phyloP scores from a whole-genome alignment of 148 eudicot genomes.

The Arctostaphylos glauca region DNA sequence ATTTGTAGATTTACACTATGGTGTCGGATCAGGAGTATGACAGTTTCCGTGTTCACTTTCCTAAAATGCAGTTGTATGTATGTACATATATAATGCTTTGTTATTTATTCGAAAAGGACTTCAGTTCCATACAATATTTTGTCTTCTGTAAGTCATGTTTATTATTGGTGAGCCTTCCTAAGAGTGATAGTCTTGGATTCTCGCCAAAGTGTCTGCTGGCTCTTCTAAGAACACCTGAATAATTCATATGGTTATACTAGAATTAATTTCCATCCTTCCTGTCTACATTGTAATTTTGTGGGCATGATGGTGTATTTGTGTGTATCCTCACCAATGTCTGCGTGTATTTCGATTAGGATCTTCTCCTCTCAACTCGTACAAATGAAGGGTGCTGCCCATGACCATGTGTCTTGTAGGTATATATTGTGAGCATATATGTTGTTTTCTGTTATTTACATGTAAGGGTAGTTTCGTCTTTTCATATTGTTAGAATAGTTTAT shows the following conservation, averaged over 20 bases:
- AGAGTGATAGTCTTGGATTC: background rate
- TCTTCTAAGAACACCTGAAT: background rate
- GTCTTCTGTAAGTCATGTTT: background rate
- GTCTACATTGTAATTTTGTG: background rate
- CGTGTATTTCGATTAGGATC: background rate
- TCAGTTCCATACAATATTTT: background rate
- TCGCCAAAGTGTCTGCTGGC: slow-evolving; percentile 1
- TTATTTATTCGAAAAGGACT: background rate
- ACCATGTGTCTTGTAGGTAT: background rate
- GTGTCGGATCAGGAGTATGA: slow-evolving; percentile 3
- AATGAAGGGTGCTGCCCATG: background rate
- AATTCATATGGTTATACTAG: background rate
- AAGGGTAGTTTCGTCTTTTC: too few species aligned
- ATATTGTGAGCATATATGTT: too few species aligned
- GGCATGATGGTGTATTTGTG: background rate
- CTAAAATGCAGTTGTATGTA: background rate
- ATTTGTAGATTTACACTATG: background rate
- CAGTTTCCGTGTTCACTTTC: background rate
- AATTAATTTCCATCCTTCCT: background rate
- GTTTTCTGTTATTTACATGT: too few species aligned
- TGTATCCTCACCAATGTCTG: background rate
- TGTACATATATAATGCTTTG: background rate
- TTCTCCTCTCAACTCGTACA: background rate
- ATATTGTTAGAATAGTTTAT: too few species aligned
- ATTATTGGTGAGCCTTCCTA: background rate